These are phyloP conservation scores for Pythium periplocum DNA, from an alignment of 352 stramenopile species.

Conservation along the genomic window DNA sequence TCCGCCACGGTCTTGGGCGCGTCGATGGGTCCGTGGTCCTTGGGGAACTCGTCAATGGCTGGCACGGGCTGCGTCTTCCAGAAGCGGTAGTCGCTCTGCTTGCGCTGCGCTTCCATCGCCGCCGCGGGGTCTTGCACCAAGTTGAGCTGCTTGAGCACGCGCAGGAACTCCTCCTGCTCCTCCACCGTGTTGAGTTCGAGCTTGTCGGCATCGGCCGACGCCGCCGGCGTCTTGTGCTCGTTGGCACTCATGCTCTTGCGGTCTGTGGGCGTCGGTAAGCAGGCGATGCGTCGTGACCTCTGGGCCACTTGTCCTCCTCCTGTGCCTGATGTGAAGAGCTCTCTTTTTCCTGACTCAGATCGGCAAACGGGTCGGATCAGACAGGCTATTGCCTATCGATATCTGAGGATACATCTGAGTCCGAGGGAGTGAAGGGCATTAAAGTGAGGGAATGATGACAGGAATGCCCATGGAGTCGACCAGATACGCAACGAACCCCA, in stretches of 20 bases:
- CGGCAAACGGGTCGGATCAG: no score
- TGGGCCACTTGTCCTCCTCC: no score
- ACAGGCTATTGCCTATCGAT: no score
- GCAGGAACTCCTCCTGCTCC: slow-evolving; percentile 70
- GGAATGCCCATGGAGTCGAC: background rate
- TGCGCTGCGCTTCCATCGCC: slow-evolving; percentile 9
- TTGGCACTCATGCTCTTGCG: background rate
- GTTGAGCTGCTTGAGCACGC: slow-evolving; percentile 58
- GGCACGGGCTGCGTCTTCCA: slow-evolving; percentile 90
- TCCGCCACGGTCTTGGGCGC: slow-evolving; percentile 85
- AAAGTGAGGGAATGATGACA: slow-evolving; percentile 2
- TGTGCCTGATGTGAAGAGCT: background rate
- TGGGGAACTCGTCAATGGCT: slow-evolving; percentile 54
- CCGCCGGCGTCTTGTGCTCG: background rate
- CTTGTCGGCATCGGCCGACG: slow-evolving; percentile 7
- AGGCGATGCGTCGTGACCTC: no score
- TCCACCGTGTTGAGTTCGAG: slow-evolving; percentile 37
- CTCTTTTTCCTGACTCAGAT: background rate
- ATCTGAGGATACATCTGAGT: slow-evolving; percentile 2
- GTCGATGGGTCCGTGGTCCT: slow-evolving; percentile 92
- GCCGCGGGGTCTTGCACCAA: slow-evolving; percentile 26
- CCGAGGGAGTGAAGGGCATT: background rate
- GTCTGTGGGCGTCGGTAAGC: no score
- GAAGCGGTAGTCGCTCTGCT: slow-evolving; percentile 76
- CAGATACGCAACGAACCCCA: background rate